Evolutionary conservation across 2,329 filamentous ascomycete genomes (phyloP), one percentile per base, ranked within the genome.

Genomic region (Hypoxylon sp.): DNA sequence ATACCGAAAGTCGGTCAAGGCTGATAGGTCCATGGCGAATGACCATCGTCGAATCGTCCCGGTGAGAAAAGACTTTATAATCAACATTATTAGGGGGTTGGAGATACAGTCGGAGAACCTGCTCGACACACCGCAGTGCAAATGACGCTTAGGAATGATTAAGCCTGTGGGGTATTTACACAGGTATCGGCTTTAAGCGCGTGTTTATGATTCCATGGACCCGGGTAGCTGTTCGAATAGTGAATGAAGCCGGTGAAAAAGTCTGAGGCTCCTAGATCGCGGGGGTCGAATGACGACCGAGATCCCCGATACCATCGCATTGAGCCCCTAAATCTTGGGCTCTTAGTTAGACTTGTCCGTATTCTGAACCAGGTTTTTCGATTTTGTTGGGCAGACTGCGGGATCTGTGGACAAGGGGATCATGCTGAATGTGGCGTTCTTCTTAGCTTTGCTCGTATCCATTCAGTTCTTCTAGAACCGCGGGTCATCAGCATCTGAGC

Each of bases 331-430:
- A 17, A 26, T 46, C 34, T 28, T 34, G n/a, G 37, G 6, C 34
- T 39, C 34, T 39, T 39, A 17, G 28, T n/a, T 49, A 20, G 22
- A 60, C 44, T 30, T 46, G 47, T 65, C 44, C 30, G 28, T 24
- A 53, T 55, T 55, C n/a, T 41, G 2, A n/a, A 10, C 37, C 17
- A 8, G n/a, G 37, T 17, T 62, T 43, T 32, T 56, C 26, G 22
- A 51, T 19, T 10, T 28, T 55, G 59, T 53, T 56, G 59, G 62
- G 49, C 59, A 68, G 37, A 65, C 52, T 19, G 11, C 7, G 37
- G 17, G 39, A 60, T 68, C 50, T 65, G 59, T 56, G 34, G 59
- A 64, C 62, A 65, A 62, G 65, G 65, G 64, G 41, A 24, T 34
- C 17, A 19, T 39, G 26, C 32, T 59, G 51, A 47, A 37, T 11